Base-by-base conservation (phyloP, 192 early-diverging fungal genomes). In the Spizellomyces sp. region DNA sequence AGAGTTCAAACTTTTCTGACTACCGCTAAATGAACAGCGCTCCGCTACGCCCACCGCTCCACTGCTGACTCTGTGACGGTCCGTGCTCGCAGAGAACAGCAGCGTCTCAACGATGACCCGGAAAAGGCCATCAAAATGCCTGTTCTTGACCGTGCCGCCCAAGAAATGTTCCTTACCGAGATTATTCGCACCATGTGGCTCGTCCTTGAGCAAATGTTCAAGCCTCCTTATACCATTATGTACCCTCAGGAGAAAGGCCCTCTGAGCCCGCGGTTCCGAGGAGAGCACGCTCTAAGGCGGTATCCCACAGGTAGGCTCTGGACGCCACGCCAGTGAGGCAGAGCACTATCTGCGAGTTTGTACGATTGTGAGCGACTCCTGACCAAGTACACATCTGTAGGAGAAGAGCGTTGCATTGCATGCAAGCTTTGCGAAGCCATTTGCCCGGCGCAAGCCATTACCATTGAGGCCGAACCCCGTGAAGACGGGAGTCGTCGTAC, bases 381-480 rank as follows among this genome's bases (percentile, higher is more conserved):
- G 21, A 61, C 59, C n/a, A 61, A 19, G 12, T 66, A 2, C 48
- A 14, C 54, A 62, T 19, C 62, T 69, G 5, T 75, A 92, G 92
- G 96, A 58, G 96, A 98, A 76, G 96, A 98, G 83, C 92, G 96
- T 54, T 98, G 94, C 77, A 98, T 98, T 88, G 93, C 96, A 44
- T 98, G 96, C 84, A 98, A 98, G 76, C 80, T 98, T 52, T 98
- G 96, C 70, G 95, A 98, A 78, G 96, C 94, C 75, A 91, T 98
- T 52, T 98, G 96, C 81, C 95, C 96, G 19, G 96, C 95, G 9
- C 94, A 95, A 81, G 96, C 96, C 46, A 98, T 98, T 74, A 98
- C 96, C 4, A 98, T 98, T 62, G 96, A 98, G 81, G 92, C 93
- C 27, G 95, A 98, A 81, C 92, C 92, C 41, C 90, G 96, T 75